These are phyloP conservation scores for Ophiosphaerella herpotricha DNA, from an alignment of 2,329 filamentous ascomycete genomes.

Conservation along the genomic window DNA sequence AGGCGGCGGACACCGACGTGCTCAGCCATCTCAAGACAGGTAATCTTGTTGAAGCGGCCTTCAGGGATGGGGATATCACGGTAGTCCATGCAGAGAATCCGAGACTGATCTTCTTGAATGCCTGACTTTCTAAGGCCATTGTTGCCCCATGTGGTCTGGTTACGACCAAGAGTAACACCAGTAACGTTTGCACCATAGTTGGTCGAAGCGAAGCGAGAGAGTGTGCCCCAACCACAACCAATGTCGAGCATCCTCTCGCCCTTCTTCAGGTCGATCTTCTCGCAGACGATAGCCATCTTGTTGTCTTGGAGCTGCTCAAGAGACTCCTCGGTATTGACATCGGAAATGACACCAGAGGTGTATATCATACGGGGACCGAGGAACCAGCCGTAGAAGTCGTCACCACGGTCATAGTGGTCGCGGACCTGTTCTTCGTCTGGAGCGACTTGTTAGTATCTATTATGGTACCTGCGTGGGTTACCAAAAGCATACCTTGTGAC, in stretches of 20 bases:
- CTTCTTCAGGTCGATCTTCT: constrained; percentile 85
- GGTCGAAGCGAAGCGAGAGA: constrained; percentile 88
- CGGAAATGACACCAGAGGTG: constrained; percentile 91
- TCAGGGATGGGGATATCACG: constrained; percentile 84
- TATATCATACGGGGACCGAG: constrained; percentile 98
- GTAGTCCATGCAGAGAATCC: constrained; percentile 95
- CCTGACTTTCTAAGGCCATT: constrained; percentile 80
- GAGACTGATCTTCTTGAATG: constrained; percentile 84
- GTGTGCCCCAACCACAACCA: constrained; percentile 96
- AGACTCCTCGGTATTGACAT: constrained; percentile 83
- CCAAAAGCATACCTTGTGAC: constrained; percentile 68
- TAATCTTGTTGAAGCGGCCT: constrained; percentile 89
- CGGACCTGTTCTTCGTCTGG: constrained; percentile 95
- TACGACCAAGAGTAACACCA: constrained; percentile 91
- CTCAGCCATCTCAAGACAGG: constrained; percentile 97
- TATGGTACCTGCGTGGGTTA: neutral
- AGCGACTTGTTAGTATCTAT: neutral
- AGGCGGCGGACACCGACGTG: constrained; percentile 96
- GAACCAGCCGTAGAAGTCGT: constrained; percentile 99
- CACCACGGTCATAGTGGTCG: constrained; percentile 95
- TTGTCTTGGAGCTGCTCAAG: constrained; percentile 97
- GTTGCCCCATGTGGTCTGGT: constrained; percentile 98
- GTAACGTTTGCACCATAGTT: constrained; percentile 87
- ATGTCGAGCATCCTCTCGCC: constrained; percentile 89
- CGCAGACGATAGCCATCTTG: constrained; percentile 92